Conservation (phyloP, 2,329 filamentous ascomycete species). For the Neocucurbitaria cava region DNA sequence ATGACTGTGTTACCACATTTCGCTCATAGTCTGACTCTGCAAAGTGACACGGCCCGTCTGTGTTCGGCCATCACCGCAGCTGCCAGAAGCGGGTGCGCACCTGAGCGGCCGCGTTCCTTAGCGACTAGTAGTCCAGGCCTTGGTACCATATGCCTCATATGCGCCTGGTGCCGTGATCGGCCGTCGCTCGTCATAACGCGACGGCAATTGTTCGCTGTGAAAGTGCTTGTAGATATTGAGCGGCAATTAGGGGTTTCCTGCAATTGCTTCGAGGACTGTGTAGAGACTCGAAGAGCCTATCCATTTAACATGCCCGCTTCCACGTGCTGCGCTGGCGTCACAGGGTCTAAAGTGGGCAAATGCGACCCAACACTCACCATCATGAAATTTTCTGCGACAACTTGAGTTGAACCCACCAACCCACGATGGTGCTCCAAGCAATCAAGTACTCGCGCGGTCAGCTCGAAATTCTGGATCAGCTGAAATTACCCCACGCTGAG, state of each 20-base stretch:
- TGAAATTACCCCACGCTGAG: constrained; percentile 80
- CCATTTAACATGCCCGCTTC: background rate
- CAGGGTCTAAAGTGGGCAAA: constrained; percentile 16
- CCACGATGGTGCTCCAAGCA: constrained; percentile 69
- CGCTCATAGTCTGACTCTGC: background rate
- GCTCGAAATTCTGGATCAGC: constrained; percentile 81
- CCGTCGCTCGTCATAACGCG: background rate
- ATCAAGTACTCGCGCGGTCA: constrained; percentile 77
- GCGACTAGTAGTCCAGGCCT: background rate
- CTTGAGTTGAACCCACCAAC: constrained; percentile 11
- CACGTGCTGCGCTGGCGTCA: constrained; percentile 20
- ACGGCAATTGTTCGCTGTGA: background rate
- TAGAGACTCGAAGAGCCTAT: background rate
- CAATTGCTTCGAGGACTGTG: background rate
- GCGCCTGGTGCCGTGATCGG: background rate
- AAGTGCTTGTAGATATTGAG: background rate
- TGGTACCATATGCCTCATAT: background rate
- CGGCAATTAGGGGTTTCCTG: background rate
- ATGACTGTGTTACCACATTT: background rate
- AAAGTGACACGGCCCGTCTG: background rate
- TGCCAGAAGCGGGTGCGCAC: background rate
- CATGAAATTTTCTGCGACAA: constrained; percentile 24
- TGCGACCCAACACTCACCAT: constrained; percentile 29
- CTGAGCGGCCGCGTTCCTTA: background rate
- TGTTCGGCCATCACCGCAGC: background rate